Base-by-base conservation (phyloP, 768 basidiomycete species). In the Hebeloma cylindrosporum region DNA sequence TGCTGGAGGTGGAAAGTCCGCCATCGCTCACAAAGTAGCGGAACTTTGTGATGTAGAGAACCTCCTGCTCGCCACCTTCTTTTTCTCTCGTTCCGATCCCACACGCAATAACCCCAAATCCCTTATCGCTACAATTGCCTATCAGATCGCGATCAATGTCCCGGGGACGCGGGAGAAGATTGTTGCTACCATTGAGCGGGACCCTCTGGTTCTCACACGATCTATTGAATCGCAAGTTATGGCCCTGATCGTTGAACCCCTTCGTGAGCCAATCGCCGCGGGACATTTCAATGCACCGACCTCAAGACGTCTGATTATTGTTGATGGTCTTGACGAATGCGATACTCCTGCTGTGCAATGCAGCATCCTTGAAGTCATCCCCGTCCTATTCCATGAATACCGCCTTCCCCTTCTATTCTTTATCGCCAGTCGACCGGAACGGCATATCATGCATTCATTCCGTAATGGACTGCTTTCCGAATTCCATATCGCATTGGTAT, bases 1-100 rank as follows among this genome's bases (percentile, higher is more conserved):
- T 5, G 53, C 53, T 9, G 53, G 53, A 11, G 35, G 50, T 8
- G 51, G 51, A 4, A 53, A 53, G 26, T 42, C 47, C 9, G 43
- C 47, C 5, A 53, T 53, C 11, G 47, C 40, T 1, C 51, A 53
- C 22, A 32, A 47, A 2, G 43, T 49, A n/a, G 47, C 43, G 1
- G 47, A 49, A 4, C 16, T 41, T 1, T 44, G 38, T n/a, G n/a
- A 22, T 25, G 18, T 17, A 5, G 14, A 41, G 3, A 23, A 29
- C 0, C n/a, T 33, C 2, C 39, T 35, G 0, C 35, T 46, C 7
- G 43, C 47, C 11, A 39, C 28, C 14, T 53, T 46, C 25, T 53
- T 53, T 27, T 53, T 53, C 25, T 40, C 36, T 2, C 35, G 40
- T 11, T 31, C 25, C 11, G 47, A 52, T 18, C n/a, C 25, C 17